Base-by-base conservation (phyloP, 2,329 filamentous ascomycete genomes). In the Botrytis cinerea region DNA sequence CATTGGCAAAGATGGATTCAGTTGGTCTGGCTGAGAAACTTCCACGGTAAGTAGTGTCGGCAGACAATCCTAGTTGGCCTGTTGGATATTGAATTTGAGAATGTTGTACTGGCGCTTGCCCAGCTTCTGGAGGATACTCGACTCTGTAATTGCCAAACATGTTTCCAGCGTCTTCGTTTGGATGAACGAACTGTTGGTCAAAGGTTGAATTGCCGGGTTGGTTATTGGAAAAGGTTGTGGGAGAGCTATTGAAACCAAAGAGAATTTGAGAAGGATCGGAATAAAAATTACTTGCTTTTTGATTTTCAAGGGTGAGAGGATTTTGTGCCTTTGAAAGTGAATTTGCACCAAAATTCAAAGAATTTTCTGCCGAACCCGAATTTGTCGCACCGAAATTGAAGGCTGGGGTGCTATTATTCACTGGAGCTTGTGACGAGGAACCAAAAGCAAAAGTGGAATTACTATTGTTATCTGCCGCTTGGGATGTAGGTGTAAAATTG, bases 251-350 rank as follows among this genome's bases (percentile, higher is more conserved):
- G 64, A 14, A 71, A 54, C 40, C 38, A 68, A 28, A 25, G 51
- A 28, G 35, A 43, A 43, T 38, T 18, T 40, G 20, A 48, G 18
- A 63, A 48, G 61, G 38, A 32, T 60, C 48, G 54, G 25, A 63
- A 71, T 48, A 40, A 48, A 45, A n/a, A 59, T 35, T 68, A 72
- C 71, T 72, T 72, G 71, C 71, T 68, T 51, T 70, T 61, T 70
- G 40, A 25, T 57, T 72, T 68, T 72, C 71, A 32, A 22, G 6
- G 40, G 71, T 32, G 48, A 72, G 45, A 28, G 51, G n/a, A 68
- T 43, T 72, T 57, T 51, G 70, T 28, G 60, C n/a, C n/a, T 59
- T 43, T 40, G 62, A 46, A n/a, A 32, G n/a, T 68, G 57, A n/a
- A 32, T 68, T 54, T 59, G 62, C 40, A 32, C 61, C 61, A 67